Evolutionary conservation across 805 yeast genomes (phyloP).

Genomic region (Candida hungchunana): DNA sequence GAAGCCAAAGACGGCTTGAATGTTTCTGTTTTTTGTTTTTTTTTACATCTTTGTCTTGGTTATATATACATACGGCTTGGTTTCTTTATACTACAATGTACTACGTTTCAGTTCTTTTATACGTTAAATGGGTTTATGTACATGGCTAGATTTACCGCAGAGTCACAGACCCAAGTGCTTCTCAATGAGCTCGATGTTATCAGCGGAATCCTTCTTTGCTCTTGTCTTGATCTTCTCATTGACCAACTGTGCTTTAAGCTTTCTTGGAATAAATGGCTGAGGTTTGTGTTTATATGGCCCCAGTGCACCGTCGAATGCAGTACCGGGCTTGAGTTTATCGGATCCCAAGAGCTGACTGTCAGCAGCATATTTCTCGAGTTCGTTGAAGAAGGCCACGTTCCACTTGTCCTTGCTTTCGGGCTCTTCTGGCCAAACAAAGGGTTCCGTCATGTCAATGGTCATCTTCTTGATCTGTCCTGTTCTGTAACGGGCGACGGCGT

Average conservation of each 20-base stretch:
- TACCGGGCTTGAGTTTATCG: constrained; percentile 61
- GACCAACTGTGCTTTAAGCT: constrained; percentile 39
- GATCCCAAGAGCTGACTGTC: constrained; percentile 57
- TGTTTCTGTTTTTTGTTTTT: background rate
- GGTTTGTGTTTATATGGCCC: constrained; percentile 59
- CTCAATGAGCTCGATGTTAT: constrained; percentile 22
- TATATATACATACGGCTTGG: constrained; percentile 12
- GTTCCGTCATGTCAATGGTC: constrained; percentile 95
- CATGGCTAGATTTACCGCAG: no score
- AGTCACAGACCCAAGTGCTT: constrained; percentile 21
- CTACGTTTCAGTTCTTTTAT: no score
- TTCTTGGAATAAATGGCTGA: constrained; percentile 58
- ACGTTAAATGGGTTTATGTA: no score
- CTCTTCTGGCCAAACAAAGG: constrained; percentile 90
- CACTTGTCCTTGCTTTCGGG: constrained; percentile 39
- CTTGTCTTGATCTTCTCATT: constrained; percentile 34
- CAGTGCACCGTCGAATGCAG: constrained; percentile 66
- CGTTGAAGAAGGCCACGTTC: constrained; percentile 38
- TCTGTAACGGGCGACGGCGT: constrained; percentile 65
- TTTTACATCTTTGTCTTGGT: constrained; percentile 3
- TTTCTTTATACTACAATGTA: no score
- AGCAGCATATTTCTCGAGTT: constrained; percentile 48
- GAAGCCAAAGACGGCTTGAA: constrained; percentile 13
- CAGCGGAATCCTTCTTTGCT: constrained; percentile 17
- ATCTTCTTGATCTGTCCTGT: constrained; percentile 84